A percentile compares a stretch with the other conserved stretches of the same genome.
These are phyloP conservation scores for Phyllosticta capitalensis DNA, from an alignment of 2,329 filamentous ascomycete genomes.

Conservation along the genomic window DNA sequence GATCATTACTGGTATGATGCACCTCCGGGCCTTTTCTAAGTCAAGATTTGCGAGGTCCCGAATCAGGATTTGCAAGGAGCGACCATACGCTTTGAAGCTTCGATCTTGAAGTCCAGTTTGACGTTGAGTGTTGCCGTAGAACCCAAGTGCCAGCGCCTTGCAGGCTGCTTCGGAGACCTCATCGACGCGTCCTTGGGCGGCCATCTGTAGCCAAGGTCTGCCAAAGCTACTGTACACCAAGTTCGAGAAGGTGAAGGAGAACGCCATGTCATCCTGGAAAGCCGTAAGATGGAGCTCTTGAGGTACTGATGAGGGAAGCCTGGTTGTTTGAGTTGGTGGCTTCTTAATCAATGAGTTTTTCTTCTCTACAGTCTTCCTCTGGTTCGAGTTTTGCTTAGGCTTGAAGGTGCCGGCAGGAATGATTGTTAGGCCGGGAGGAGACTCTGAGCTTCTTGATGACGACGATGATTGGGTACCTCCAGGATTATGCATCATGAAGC, in stretches of 20 bases:
- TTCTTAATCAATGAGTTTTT: not conserved
- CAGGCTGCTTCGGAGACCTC: slow-evolving; percentile 9
- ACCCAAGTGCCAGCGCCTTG: slow-evolving; percentile 11
- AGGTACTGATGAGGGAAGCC: slow-evolving; percentile 4
- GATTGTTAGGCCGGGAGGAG: not conserved
- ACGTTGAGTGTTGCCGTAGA: slow-evolving; percentile 12
- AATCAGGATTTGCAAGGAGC: slow-evolving; percentile 8
- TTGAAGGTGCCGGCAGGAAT: not conserved
- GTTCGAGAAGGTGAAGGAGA: slow-evolving; percentile 14
- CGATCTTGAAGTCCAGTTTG: slow-evolving; percentile 12
- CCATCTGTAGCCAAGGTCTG: slow-evolving; percentile 13
- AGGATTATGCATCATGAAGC: slow-evolving; percentile 12
- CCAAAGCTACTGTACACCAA: slow-evolving; percentile 15
- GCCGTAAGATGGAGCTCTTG: slow-evolving; percentile 11
- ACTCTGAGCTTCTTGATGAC: not conserved
- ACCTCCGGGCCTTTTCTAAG: slow-evolving; percentile 3
- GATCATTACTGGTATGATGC: slow-evolving; percentile 13
- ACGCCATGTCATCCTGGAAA: slow-evolving; percentile 13
- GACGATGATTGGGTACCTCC: not conserved
- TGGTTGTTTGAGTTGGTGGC: not conserved
- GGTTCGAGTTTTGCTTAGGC: not conserved
- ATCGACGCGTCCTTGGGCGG: slow-evolving; percentile 11
- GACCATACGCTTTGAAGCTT: slow-evolving; percentile 11
- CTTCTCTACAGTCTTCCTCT: not conserved
- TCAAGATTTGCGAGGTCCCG: slow-evolving; percentile 11